Evolutionary conservation across 1,284 basidiomycete genomes (phyloP).

Genomic region (Cutaneotrichosporon arboriforme): DNA sequence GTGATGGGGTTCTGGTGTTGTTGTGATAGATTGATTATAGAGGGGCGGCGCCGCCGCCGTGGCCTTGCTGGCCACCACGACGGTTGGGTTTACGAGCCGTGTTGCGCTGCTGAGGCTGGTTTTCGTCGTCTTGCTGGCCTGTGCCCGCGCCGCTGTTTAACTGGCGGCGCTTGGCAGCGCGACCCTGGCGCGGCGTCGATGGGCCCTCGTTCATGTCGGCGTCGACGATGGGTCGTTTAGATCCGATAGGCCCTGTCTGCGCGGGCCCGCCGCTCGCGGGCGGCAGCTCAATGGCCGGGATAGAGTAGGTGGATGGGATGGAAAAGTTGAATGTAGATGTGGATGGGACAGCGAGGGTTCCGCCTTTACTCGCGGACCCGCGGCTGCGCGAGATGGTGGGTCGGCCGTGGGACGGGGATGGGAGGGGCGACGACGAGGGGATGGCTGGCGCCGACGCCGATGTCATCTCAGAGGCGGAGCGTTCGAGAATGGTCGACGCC

Average conservation of each 20-base stretch:
- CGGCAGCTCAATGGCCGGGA: conserved; percentile 6
- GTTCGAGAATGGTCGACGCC: conserved; percentile 7
- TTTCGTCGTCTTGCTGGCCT: neutral
- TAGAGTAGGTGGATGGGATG: conserved; percentile 5
- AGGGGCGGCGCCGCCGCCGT: too few species aligned
- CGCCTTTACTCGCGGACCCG: neutral
- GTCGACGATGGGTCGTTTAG: conserved; percentile 18
- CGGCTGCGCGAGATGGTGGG: neutral
- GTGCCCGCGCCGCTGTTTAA: neutral
- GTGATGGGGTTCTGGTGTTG: neutral
- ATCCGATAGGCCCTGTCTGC: conserved; percentile 12
- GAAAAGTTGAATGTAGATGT: conserved; percentile 17
- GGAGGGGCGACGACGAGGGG: conserved; percentile 8
- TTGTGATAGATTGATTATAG: too few species aligned
- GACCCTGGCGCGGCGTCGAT: conserved; percentile 8
- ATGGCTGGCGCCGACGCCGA: neutral
- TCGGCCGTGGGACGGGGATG: conserved; percentile 1
- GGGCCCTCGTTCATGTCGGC: conserved; percentile 15
- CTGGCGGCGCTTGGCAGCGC: conserved; percentile 14
- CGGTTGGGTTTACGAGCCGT: neutral
- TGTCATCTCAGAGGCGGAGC: neutral
- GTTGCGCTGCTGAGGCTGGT: neutral
- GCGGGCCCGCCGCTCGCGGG: conserved; percentile 4
- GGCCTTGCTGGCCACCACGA: neutral
- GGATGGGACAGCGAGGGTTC: neutral